Conservation (phyloP, 2,329 filamentous ascomycete species). For the Blumeria hordei region DNA sequence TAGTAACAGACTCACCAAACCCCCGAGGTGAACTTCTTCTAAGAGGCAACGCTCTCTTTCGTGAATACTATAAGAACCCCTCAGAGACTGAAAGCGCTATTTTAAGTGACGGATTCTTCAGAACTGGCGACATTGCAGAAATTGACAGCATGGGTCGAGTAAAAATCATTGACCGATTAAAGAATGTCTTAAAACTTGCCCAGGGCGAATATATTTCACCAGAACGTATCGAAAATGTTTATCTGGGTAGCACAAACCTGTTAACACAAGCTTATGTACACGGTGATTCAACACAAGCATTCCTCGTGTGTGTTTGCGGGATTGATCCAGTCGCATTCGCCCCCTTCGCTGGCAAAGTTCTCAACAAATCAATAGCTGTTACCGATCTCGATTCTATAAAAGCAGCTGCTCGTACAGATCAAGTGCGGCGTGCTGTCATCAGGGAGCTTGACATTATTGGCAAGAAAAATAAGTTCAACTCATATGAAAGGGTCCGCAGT, state of each 20-base stretch:
- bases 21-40: conserved; percentile 78
- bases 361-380: conserved; percentile 39
- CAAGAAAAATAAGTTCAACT: conserved; percentile 71
- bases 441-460: conserved; percentile 58
- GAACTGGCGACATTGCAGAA: conserved; percentile 74
- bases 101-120: conserved; percentile 86
- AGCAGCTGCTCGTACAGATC: conserved; percentile 40
- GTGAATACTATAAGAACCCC: conserved; percentile 71
- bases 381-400: conserved; percentile 44
- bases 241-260: conserved; percentile 56
- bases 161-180: conserved; percentile 84
- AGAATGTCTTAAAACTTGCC: conserved; percentile 96
- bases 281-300: conserved; percentile 62
- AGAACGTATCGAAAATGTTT: conserved; percentile 90
- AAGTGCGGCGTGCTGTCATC: conserved; percentile 50
- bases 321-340: conserved; percentile 70
- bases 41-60: conserved; percentile 58
- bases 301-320: conserved; percentile 68
- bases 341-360: conserved; percentile 50
- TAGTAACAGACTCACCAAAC: conserved; percentile 62
- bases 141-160: conserved; percentile 72
- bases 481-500: conserved; percentile 62
- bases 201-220: conserved; percentile 97
- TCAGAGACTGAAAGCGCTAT: conserved; percentile 68
- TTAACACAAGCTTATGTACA: conserved; percentile 71